phyloP scores from a whole-genome alignment of 345 rosid species.

The Euclidium syriacum region DNA sequence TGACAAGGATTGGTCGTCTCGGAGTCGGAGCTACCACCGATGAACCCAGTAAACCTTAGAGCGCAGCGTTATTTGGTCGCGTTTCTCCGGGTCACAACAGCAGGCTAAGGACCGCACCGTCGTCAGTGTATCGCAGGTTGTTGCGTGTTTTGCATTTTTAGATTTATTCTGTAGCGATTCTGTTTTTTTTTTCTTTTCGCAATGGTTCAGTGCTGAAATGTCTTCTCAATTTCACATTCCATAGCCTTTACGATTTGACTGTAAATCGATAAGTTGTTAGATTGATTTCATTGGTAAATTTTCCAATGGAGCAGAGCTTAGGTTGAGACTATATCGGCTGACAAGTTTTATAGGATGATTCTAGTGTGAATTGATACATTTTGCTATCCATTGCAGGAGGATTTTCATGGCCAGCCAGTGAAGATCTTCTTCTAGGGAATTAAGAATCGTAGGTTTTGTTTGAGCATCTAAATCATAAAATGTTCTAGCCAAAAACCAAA shows the following conservation, averaged over 20 bases:
- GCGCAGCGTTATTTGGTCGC: constrained; percentile 80
- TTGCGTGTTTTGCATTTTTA: neutral
- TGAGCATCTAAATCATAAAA: neutral
- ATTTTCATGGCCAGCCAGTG: constrained; percentile 83
- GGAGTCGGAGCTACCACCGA: constrained; percentile 24
- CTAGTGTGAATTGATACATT: neutral
- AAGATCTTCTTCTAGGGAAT: constrained; percentile 41
- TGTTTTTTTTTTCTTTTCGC: neutral
- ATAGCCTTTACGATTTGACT: neutral
- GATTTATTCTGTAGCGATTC: neutral
- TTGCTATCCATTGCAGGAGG: constrained; percentile 45
- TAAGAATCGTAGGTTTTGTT: neutral
- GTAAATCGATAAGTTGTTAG: neutral
- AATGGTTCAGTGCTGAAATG: neutral
- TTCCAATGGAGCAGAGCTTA: too few species aligned
- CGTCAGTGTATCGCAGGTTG: constrained; percentile 77
- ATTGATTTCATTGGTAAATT: neutral
- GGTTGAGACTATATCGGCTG: neutral
- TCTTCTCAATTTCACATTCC: neutral
- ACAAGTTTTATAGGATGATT: neutral
- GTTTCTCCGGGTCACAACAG: constrained; percentile 84
- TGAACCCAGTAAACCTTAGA: constrained; percentile 54
- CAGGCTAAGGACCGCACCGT: constrained; percentile 68
- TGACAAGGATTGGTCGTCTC: constrained; percentile 22
- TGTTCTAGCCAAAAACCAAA: neutral